Conservation (phyloP, 176 grass and related monocot species). For the Coix lacrymajobi region DNA sequence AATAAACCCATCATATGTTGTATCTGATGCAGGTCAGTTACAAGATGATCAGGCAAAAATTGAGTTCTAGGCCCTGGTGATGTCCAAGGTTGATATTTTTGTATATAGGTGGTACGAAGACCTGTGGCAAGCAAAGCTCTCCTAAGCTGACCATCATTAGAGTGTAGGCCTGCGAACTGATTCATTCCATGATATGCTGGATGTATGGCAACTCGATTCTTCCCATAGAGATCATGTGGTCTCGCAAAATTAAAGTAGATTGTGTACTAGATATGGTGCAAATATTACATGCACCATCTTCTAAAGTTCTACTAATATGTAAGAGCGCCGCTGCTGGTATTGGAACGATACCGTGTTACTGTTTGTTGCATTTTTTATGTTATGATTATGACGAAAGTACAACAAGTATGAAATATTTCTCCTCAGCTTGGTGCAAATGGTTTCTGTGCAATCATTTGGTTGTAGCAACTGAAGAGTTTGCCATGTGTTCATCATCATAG, state of each 20-base stretch:
- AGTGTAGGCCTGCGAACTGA: conserved; percentile 27
- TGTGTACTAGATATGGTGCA: conserved; percentile 46
- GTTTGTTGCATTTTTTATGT: conserved; percentile 17
- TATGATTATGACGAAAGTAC: conserved; percentile 2
- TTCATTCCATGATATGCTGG: conserved; percentile 27
- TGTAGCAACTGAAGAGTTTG: background rate
- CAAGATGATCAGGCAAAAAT: conserved; percentile 29
- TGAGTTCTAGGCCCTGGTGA: conserved; percentile 29
- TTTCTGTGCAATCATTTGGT: background rate
- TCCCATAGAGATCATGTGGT: conserved; percentile 21
- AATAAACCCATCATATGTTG: background rate
- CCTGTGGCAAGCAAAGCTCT: conserved; percentile 32
- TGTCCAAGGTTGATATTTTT: conserved; percentile 32
- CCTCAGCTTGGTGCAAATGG: background rate
- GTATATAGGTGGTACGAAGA: conserved; percentile 36
- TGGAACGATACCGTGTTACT: conserved; percentile 23
- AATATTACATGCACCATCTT: conserved; percentile 50
- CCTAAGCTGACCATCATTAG: conserved; percentile 35
- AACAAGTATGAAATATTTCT: conserved; percentile 6
- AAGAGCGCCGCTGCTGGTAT: conserved; percentile 7
- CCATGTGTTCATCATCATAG: background rate
- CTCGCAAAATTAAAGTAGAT: conserved; percentile 21
- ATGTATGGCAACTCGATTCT: conserved; percentile 36
- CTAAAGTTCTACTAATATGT: conserved; percentile 14
- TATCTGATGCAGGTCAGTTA: conserved; percentile 19